Base-by-base conservation (phyloP, 345 rosid genomes). In the Pseudoturritis turrita region DNA sequence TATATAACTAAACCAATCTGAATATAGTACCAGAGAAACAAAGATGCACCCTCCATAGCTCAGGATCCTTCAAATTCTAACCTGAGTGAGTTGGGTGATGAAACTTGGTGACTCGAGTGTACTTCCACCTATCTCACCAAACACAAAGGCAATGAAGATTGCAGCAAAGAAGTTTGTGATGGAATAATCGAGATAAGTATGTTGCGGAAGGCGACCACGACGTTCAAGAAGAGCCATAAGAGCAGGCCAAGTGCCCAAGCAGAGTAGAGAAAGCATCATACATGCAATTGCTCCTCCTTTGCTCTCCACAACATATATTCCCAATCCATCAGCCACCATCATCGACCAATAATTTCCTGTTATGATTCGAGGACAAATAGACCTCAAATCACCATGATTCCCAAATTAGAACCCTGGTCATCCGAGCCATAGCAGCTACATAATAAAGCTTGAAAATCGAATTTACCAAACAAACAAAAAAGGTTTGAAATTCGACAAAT, bases 181-280 rank as follows among this genome's bases (percentile, higher is more conserved):
- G 12, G 96, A 81, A 51, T 87, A 92, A 81, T 92, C 96, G n/a
- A 89, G 95, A 74, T 87, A 92, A 63, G 96, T 90, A 55, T 92
- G 96, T 56, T 90, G 98, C 63, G 98, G 96, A 58, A 87, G 95
- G 21, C 95, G 89, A 3, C 95, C 98, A 21, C 91, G 81, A 44
- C 96, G 72, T 76, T 92, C 96, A 6, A 92, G 82, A 8, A 88
- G 88, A 62, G 91, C 84, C 74, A 92, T 35, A 35, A 89, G 10
- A 66, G 91, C 98, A 63, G 96, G 98, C 92, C 92, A 92, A 65
- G 96, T 89, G 18, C 98, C 96, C 70, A 92, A 71, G 77, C 86
- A 88, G 54, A 85, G 59, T 36, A 92, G 77, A 50, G 92, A 80
- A 5, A 89, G 76, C 55, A 85, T 63, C 87, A 89, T 83, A 57